A percentile compares a stretch with the other conserved stretches of the same genome.
phyloP scores from a whole-genome alignment of 2,329 filamentous ascomycete species.

The Verticillium tricorpus region DNA sequence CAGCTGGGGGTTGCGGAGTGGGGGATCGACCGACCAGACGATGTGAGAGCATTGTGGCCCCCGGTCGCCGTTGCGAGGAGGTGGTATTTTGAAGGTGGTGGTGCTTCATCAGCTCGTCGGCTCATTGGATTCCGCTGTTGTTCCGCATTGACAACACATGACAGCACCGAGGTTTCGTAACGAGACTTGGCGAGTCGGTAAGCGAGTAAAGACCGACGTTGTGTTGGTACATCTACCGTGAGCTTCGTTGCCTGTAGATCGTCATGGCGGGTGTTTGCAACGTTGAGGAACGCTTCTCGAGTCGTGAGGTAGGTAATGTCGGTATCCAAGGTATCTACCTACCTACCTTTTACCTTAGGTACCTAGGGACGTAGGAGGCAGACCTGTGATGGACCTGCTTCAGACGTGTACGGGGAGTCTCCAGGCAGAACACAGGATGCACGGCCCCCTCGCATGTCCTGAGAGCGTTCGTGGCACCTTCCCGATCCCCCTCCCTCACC shows the following conservation, averaged over 20 bases:
- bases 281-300: no score
- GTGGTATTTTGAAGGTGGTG: not conserved
- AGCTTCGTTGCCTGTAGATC: no score
- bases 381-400: no score
- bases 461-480: no score
- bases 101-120: not conserved
- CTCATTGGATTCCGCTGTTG: not conserved
- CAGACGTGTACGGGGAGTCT: no score
- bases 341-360: no score
- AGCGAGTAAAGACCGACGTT: not conserved
- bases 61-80: not conserved
- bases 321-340: no score
- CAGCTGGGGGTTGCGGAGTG: not conserved
- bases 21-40: not conserved
- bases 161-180: not conserved
- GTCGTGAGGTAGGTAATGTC: no score
- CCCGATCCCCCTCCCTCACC: no score
- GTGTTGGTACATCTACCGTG: no score
- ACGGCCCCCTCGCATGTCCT: not conserved
- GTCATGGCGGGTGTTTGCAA: no score
- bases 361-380: no score
- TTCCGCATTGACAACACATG: not conserved
- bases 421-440: not conserved
- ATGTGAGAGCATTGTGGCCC: not conserved
- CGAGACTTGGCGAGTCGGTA: not conserved